Evolutionary conservation across 2,329 filamentous ascomycete genomes (phyloP).

Genomic region (Stachybotrys chartarum): DNA sequence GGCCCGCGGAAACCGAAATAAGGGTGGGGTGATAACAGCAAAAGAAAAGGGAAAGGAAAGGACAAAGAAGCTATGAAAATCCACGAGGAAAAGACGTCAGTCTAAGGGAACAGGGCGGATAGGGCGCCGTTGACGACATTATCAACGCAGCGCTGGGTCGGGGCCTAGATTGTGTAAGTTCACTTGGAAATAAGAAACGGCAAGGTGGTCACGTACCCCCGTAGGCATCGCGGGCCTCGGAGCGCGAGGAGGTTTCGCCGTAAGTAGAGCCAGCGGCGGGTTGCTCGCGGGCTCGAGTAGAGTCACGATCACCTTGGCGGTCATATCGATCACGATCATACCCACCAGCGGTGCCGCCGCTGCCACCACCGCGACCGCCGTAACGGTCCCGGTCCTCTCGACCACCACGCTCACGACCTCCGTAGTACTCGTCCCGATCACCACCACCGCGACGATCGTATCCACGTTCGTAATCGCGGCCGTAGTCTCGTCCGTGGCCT

Average conservation of each 20-base stretch:
- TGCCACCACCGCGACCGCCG: slow-evolving; percentile 22
- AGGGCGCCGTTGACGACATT: neutral
- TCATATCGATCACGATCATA: slow-evolving; percentile 45
- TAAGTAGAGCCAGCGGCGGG: slow-evolving; percentile 29
- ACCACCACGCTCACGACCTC: slow-evolving; percentile 30
- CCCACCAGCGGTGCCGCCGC: slow-evolving; percentile 27
- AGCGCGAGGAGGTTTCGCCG: slow-evolving; percentile 32
- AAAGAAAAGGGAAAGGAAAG: slow-evolving; percentile 18
- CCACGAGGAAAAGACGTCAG: neutral
- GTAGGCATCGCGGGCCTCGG: slow-evolving; percentile 36
- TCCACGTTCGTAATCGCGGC: slow-evolving; percentile 51
- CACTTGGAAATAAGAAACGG: neutral
- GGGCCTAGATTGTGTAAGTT: slow-evolving; percentile 14
- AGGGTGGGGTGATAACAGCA: slow-evolving; percentile 11
- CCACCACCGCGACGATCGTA: slow-evolving; percentile 40
- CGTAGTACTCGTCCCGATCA: slow-evolving; percentile 29
- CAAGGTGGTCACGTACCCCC: slow-evolving; percentile 21
- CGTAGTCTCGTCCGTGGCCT: slow-evolving; percentile 40
- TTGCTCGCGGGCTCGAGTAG: slow-evolving; percentile 30
- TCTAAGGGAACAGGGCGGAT: neutral
- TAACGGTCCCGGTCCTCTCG: slow-evolving; percentile 40
- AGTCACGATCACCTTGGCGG: slow-evolving; percentile 33
- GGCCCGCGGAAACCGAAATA: slow-evolving; percentile 12
- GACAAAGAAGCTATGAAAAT: slow-evolving; percentile 9
- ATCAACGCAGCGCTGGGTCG: slow-evolving; percentile 19